Percentiles rank a stretch among this genome's conserved stretches.
These are phyloP conservation scores for Colletotrichum sp. DNA, from an alignment of 2,329 filamentous ascomycete genomes.

Conservation along the genomic window DNA sequence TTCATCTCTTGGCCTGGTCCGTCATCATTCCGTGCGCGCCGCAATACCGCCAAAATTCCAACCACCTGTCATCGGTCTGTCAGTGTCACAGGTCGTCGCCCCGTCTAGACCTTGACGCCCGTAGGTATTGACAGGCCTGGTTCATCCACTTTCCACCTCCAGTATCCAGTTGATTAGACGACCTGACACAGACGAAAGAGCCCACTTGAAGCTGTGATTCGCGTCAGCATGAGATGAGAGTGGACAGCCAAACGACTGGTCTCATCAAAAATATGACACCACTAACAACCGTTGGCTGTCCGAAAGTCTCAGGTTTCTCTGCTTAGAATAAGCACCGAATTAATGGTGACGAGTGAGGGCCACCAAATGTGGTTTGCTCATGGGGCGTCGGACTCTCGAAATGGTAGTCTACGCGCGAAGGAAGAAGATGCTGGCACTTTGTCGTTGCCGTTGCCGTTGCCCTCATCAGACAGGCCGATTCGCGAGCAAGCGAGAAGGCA, in stretches of 20 bases:
- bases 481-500: neutral
- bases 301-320: neutral
- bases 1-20: neutral
- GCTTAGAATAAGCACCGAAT: neutral
- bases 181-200: constrained; percentile 2
- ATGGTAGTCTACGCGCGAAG: neutral
- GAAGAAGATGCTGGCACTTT: constrained; percentile 5
- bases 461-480: neutral
- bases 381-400: neutral
- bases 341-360: neutral
- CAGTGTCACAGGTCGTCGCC: neutral
- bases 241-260: neutral
- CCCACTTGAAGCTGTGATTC: neutral
- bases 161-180: neutral
- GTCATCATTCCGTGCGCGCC: neutral
- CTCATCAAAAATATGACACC: constrained; percentile 3
- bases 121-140: neutral
- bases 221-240: neutral
- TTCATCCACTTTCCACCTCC: constrained; percentile 5
- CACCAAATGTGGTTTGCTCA: neutral
- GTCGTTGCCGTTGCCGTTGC: neutral
- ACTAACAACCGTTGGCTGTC: neutral
- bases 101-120: neutral
- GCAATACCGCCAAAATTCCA: neutral
- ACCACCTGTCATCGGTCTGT: neutral